Conservation (phyloP, 2,329 filamentous ascomycete genomes). For the Cytospora paraplurivora region DNA sequence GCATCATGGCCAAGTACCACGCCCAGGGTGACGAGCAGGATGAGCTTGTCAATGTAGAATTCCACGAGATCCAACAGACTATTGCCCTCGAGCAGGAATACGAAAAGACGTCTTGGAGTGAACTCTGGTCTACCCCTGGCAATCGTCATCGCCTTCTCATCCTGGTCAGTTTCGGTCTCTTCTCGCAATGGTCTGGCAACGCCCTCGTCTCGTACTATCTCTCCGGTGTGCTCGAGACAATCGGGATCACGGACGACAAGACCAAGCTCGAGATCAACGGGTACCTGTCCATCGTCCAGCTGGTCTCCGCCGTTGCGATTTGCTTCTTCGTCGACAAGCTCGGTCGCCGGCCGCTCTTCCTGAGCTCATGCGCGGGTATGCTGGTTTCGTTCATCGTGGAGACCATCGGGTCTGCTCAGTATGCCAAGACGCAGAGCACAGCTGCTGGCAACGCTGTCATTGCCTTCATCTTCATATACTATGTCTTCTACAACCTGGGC, state of each 20-base stretch:
- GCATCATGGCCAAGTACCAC: constrained; percentile 37
- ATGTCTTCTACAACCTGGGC: constrained; percentile 35
- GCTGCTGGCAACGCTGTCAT: constrained; percentile 36
- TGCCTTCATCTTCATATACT: constrained; percentile 36
- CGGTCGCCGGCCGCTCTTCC: constrained; percentile 34
- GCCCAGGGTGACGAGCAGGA: constrained; percentile 42
- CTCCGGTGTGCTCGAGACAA: constrained; percentile 38
- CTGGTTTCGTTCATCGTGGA: constrained; percentile 32
- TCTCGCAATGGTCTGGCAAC: constrained; percentile 61
- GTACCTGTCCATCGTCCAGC: constrained; percentile 33
- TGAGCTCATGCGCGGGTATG: constrained; percentile 33
- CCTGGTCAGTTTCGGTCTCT: constrained; percentile 54
- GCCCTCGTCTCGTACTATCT: constrained; percentile 48
- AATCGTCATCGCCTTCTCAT: constrained; percentile 58
- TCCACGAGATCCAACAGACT: constrained; percentile 47
- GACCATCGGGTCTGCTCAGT: constrained; percentile 33
- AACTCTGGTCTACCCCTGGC: constrained; percentile 51
- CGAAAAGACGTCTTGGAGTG: constrained; percentile 47
- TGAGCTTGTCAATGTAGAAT: constrained; percentile 45
- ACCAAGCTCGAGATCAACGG: constrained; percentile 37
- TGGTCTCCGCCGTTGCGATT: constrained; percentile 32
- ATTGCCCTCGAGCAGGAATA: constrained; percentile 48
- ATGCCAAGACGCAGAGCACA: constrained; percentile 27
- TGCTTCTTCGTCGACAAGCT: constrained; percentile 35
- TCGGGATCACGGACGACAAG: constrained; percentile 38